phyloP scores from a whole-genome alignment of 169 alveolate genomes.

The Plasmodium inui region DNA sequence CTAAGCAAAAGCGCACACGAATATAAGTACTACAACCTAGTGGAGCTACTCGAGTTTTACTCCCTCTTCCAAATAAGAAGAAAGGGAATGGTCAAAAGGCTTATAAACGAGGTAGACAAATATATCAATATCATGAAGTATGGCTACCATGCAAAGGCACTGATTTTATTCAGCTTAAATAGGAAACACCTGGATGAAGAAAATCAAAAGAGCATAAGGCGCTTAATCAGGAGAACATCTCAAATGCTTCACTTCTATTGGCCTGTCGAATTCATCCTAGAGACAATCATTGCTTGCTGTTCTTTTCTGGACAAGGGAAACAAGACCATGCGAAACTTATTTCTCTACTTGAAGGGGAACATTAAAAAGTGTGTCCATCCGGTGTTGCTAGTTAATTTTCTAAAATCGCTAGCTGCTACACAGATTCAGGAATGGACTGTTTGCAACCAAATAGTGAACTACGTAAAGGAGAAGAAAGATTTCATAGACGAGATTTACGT shows the following conservation, averaged over 20 bases:
- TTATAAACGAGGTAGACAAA: constrained; percentile 55
- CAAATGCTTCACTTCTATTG: constrained; percentile 57
- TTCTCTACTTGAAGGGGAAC: constrained; percentile 50
- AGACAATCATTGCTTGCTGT: constrained; percentile 47
- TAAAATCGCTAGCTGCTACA: not conserved
- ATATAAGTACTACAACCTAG: constrained; percentile 52
- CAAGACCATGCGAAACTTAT: constrained; percentile 11
- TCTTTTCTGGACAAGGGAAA: not conserved
- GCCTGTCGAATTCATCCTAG: constrained; percentile 67
- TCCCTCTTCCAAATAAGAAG: constrained; percentile 25
- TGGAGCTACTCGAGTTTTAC: constrained; percentile 58
- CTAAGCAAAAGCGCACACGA: constrained; percentile 29
- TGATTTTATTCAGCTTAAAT: constrained; percentile 48
- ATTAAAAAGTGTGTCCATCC: constrained; percentile 60
- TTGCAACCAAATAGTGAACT: constrained; percentile 34
- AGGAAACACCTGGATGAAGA: constrained; percentile 32
- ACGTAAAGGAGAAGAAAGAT: constrained; percentile 17
- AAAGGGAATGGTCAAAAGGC: constrained; percentile 16
- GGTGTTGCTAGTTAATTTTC: constrained; percentile 6
- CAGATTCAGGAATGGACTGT: constrained; percentile 4
- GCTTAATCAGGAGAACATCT: constrained; percentile 50
- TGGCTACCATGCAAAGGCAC: constrained; percentile 62
- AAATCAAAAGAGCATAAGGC: constrained; percentile 21
- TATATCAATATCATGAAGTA: constrained; percentile 50
- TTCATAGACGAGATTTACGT: not conserved